A percentile compares a stretch with the other conserved stretches of the same genome.
Evolutionary conservation across 208 protist species (phyloP).

Genomic region (Leishmania lainsoni): DNA sequence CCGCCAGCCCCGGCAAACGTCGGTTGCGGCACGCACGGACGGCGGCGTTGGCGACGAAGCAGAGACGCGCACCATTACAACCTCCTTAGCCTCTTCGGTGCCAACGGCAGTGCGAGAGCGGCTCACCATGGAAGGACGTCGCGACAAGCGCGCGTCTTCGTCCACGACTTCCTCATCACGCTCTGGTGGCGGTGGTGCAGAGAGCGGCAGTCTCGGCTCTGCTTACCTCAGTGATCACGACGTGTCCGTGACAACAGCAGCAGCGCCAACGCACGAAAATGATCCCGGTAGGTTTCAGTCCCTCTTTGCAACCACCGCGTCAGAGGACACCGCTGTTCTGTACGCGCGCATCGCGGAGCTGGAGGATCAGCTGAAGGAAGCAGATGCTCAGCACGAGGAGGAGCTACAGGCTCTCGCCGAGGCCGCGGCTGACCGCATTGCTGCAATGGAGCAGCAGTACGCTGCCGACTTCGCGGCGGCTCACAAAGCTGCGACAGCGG

Average conservation of each 20-base stretch:
- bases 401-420: slow-evolving; percentile 57
- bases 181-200: not conserved
- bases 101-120: slow-evolving; percentile 23
- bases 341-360: slow-evolving; percentile 29
- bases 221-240: not conserved
- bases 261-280: not conserved
- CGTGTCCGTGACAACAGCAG: slow-evolving; percentile 3
- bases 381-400: slow-evolving; percentile 39
- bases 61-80: slow-evolving; percentile 19
- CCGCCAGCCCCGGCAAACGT: not conserved
- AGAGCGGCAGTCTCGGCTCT: slow-evolving; percentile 3
- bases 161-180: not conserved
- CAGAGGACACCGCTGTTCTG: slow-evolving; percentile 7
- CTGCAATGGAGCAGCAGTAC: slow-evolving; percentile 54
- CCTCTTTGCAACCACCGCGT: not conserved
- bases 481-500: not conserved
- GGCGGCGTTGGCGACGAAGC: slow-evolving; percentile 9
- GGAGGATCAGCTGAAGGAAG: slow-evolving; percentile 27
- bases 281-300: not conserved
- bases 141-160: not conserved
- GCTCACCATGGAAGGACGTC: not conserved
- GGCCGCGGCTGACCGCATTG: slow-evolving; percentile 56
- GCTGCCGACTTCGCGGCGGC: not conserved
- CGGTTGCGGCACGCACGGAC: not conserved
- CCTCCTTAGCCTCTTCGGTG: slow-evolving; percentile 21